These are phyloP conservation scores for Mortierella sp. DNA, from an alignment of 371 early-diverging fungal species.

Conservation along the genomic window DNA sequence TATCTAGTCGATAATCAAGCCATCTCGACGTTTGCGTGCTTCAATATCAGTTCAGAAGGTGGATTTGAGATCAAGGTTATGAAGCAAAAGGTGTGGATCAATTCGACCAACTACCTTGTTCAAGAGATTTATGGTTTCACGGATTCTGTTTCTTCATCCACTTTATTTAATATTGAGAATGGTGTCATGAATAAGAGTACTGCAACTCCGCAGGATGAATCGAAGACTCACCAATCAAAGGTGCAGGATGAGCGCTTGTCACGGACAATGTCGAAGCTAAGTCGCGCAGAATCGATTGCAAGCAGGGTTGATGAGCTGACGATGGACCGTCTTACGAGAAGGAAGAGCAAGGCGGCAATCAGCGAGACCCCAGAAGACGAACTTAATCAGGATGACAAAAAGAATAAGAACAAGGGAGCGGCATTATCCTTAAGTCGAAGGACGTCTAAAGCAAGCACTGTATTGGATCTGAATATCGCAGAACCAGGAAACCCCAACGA, in stretches of 20 bases:
- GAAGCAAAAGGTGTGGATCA: constrained; percentile 58
- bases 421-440: background rate
- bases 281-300: constrained; percentile 51
- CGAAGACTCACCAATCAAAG: background rate
- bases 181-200: background rate
- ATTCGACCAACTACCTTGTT: constrained; percentile 50
- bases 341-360: background rate
- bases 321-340: constrained; percentile 16
- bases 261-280: constrained; percentile 32
- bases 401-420: background rate
- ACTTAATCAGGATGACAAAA: background rate
- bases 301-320: constrained; percentile 45
- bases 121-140: constrained; percentile 58
- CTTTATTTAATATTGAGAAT: constrained; percentile 15
- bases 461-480: constrained; percentile 10
- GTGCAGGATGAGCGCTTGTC: constrained; percentile 17
- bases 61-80: constrained; percentile 56
- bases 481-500: constrained; percentile 6
- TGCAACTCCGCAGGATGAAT: background rate
- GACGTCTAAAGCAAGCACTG: constrained; percentile 12
- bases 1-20: constrained; percentile 51
- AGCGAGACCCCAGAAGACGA: background rate
- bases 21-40: constrained; percentile 53
- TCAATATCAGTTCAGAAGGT: constrained; percentile 52
- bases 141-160: constrained; percentile 28